Conservation (phyloP, 2,329 filamentous ascomycete genomes). For the Neofusicoccum sp. region DNA sequence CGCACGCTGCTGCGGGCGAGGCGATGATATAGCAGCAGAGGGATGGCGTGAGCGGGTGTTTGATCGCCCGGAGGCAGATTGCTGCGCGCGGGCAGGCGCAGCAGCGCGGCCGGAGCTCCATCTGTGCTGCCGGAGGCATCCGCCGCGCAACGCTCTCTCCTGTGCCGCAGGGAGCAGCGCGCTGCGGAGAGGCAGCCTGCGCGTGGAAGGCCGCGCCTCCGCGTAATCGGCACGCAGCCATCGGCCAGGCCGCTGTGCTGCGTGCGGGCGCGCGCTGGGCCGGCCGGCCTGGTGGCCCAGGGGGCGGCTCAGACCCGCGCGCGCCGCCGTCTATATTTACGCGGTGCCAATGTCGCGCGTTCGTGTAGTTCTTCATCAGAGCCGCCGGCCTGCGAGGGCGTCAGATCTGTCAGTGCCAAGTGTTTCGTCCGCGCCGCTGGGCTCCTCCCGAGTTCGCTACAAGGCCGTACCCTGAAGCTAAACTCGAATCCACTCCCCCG, state of each 20-base stretch:
- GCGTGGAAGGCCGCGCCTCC: conserved; percentile 4
- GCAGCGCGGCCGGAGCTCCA: conserved; percentile 13
- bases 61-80: conserved; percentile 19
- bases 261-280: not conserved
- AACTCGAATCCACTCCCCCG: conserved; percentile 17
- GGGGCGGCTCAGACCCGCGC: conserved; percentile 19
- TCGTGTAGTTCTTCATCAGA: conserved; percentile 22
- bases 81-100: conserved; percentile 6
- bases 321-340: conserved; percentile 20
- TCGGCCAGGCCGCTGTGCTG: not conserved
- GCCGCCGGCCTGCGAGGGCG: conserved; percentile 10
- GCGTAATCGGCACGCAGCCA: conserved; percentile 11
- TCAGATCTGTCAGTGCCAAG: conserved; percentile 19
- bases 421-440: conserved; percentile 18
- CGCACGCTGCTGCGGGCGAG: conserved; percentile 7
- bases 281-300: conserved; percentile 17
- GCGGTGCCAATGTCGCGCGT: conserved; percentile 14
- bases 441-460: conserved; percentile 15
- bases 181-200: conserved; percentile 14
- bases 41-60: conserved; percentile 19
- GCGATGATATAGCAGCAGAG: conserved; percentile 7
- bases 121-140: conserved; percentile 19
- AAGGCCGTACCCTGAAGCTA: conserved; percentile 17
- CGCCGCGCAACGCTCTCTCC: conserved; percentile 14
- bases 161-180: not conserved